Percentiles rank a stretch among this genome's conserved stretches.
phyloP scores from a whole-genome alignment of 345 rosid species.

The Salix koriyanagi region DNA sequence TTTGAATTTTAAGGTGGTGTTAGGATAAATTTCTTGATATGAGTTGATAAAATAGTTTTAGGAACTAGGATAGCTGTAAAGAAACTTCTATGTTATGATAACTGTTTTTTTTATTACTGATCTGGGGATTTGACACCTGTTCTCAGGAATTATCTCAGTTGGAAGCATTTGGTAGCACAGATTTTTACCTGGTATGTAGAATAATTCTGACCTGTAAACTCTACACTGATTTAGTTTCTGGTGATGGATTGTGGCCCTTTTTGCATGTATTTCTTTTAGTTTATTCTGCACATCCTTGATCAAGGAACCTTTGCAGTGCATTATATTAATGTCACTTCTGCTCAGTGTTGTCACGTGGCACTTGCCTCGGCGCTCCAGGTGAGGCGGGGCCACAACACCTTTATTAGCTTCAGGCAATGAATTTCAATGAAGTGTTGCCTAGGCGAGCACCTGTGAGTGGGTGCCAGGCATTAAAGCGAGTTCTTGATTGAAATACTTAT shows the following conservation, averaged over 20 bases:
- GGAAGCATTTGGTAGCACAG: conserved; percentile 62
- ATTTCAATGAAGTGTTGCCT: too few species aligned
- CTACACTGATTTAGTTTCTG: background rate
- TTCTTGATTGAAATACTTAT: too few species aligned
- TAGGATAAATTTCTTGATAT: background rate
- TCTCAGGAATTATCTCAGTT: conserved; percentile 63
- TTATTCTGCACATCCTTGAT: background rate
- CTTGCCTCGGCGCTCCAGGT: too few species aligned
- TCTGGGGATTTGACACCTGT: background rate
- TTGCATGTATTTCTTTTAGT: background rate
- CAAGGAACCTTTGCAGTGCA: background rate
- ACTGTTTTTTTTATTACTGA: background rate
- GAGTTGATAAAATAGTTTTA: background rate
- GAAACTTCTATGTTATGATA: background rate
- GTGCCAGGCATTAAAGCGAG: too few species aligned
- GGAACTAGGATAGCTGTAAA: background rate
- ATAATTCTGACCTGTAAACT: background rate
- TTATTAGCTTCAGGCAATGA: too few species aligned
- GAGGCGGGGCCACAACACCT: too few species aligned
- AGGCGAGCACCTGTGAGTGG: too few species aligned
- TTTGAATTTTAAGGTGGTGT: background rate
- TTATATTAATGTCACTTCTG: background rate
- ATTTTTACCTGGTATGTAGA: conserved; percentile 64
- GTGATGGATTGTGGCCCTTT: background rate
- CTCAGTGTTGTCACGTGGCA: too few species aligned